Base-by-base conservation (phyloP, 192 early-diverging fungal genomes). In the Linnemannia exigua region DNA sequence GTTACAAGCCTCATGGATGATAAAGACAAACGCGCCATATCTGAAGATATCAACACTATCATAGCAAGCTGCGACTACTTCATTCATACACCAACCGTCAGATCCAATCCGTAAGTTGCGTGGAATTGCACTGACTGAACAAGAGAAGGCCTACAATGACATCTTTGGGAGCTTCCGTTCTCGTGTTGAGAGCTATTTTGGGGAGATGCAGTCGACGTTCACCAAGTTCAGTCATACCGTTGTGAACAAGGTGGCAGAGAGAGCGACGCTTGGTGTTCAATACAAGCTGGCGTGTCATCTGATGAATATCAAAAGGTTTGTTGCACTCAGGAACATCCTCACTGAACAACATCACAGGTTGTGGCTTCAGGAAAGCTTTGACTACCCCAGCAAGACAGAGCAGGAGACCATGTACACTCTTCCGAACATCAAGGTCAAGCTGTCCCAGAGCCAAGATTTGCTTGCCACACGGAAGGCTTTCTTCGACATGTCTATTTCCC, bases 141-240 rank as follows among this genome's bases (percentile, higher is more conserved):
- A 61, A 67, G 82, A 84, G 51, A 68, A 58, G 17, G 50, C 35
- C 3, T 77, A 77, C 37, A 77, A 84, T 38, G 74, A 22, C 25
- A 73, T 66, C 37, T 58, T 84, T 41, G 82, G 82, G 22, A 72
- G 76, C 52, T 84, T 84, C 58, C 82, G 76, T 19, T 84, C 82
- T 31, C 12, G 52, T 51, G 66, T 84, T n/a, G 82, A 84, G 61
- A 72, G 68, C 44, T 74, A 51, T 3, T 84, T 77, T 66, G 82
- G 75, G 25, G 82, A 77, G 5, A 67, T 84, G 19, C 72, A 69
- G 12, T 71, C 47, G 16, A 77, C 69, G 33, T 77, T 84, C 68
- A 76, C 73, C 14, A 84, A 79, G 50, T 41, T 76, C 41, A 74
- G 63, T 41, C 66, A 84, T 47, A 76, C 72, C 46, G 75, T 46